A percentile compares a stretch with the other conserved stretches of the same genome.
phyloP scores from a whole-genome alignment of 176 grass and related monocot species.

The Triticum urartu region DNA sequence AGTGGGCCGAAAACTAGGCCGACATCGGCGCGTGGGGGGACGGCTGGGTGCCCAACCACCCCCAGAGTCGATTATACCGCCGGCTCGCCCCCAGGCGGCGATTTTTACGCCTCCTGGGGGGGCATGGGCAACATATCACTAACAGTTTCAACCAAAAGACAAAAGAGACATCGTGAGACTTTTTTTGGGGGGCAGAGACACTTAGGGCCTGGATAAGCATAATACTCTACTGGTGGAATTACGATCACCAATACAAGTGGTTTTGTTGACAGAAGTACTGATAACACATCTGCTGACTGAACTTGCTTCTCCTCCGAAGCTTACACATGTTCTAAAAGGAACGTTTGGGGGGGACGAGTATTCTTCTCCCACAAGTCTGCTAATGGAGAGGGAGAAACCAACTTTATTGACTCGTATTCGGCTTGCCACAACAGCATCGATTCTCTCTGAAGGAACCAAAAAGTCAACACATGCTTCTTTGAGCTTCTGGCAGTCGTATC shows the following conservation, averaged over 20 bases:
- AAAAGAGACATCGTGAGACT: no score
- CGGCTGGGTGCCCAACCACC: no score
- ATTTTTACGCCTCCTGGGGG: no score
- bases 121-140: no score
- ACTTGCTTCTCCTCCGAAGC: neutral
- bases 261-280: neutral
- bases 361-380: constrained; percentile 25
- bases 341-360: neutral
- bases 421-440: constrained; percentile 1
- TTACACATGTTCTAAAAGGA: neutral
- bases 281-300: neutral
- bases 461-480: constrained; percentile 28
- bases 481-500: neutral
- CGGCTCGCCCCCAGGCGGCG: no score
- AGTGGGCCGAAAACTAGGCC: no score
- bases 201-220: no score
- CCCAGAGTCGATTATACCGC: no score
- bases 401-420: neutral
- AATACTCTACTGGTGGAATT: no score
- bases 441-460: neutral
- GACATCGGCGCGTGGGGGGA: no score
- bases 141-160: no score
- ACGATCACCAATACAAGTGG: neutral
- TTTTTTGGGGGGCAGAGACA: no score
- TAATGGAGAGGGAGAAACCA: constrained; percentile 17